Percentiles rank a stretch among this genome's conserved stretches.
phyloP scores from a whole-genome alignment of 345 rosid genomes.

The Eucalyptus sp. region DNA sequence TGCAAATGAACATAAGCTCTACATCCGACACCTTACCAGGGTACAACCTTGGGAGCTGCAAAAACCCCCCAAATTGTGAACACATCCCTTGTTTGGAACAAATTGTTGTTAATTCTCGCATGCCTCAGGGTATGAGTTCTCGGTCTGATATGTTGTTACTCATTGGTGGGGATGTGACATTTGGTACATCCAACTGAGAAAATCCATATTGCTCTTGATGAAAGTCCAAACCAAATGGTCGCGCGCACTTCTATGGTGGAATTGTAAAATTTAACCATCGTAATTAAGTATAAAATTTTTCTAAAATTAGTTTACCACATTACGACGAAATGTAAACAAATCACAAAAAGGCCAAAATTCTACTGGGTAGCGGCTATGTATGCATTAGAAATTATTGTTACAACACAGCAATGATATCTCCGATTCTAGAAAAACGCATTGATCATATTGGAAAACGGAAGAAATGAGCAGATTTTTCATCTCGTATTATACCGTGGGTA shows the following conservation, averaged over 20 bases:
- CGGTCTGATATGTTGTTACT: no score
- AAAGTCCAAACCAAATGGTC: neutral
- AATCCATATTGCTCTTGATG: neutral
- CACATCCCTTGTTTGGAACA: no score
- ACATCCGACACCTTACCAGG: no score
- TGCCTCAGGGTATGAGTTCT: accelerated
- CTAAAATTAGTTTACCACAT: accelerated
- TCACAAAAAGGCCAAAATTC: neutral
- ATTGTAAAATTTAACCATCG: neutral
- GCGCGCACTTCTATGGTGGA: neutral
- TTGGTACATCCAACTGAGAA: neutral
- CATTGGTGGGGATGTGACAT: accelerated
- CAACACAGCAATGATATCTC: neutral
- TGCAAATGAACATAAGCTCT: no score
- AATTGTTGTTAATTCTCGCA: accelerated
- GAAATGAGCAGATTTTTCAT: neutral
- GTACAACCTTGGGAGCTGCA: no score
- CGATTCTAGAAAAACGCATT: neutral
- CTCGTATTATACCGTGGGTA: neutral
- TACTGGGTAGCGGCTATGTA: neutral
- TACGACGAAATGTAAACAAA: no score
- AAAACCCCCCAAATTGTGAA: no score
- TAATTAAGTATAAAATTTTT: accelerated
- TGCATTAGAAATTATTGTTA: neutral
- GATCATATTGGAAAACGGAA: neutral